Conservation (phyloP, 2,329 filamentous ascomycete species). For the Nigrospora osmanthi region DNA sequence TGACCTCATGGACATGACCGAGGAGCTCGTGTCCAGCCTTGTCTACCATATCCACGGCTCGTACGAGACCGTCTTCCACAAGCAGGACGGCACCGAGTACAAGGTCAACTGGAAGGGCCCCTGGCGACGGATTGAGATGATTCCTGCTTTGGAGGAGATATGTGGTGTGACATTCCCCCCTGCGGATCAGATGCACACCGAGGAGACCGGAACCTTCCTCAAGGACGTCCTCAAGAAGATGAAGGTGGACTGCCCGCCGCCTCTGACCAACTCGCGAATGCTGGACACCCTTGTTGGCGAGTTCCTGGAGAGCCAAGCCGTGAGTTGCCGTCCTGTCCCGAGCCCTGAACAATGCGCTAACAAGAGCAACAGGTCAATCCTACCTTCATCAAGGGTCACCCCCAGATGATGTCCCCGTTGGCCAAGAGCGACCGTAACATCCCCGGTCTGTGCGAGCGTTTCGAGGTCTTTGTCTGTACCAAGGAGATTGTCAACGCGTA, state of each 20-base stretch:
- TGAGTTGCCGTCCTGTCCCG: not conserved
- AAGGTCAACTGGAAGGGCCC: conserved; percentile 94
- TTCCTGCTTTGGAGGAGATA: conserved; percentile 80
- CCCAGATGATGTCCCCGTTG: conserved; percentile 72
- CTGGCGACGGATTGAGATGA: conserved; percentile 94
- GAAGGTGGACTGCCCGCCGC: conserved; percentile 82
- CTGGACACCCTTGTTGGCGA: conserved; percentile 91
- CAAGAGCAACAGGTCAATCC: conserved; percentile 58
- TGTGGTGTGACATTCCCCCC: conserved; percentile 92
- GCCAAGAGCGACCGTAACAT: conserved; percentile 87
- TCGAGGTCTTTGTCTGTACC: conserved; percentile 95
- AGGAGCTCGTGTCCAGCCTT: conserved; percentile 83
- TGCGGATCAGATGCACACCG: conserved; percentile 80
- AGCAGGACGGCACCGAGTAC: conserved; percentile 76
- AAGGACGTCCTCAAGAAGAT: conserved; percentile 58
- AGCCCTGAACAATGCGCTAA: not conserved
- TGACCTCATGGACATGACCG: conserved; percentile 84
- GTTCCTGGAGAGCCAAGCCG: conserved; percentile 70
- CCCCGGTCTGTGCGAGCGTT: conserved; percentile 86
- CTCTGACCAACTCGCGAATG: conserved; percentile 90
- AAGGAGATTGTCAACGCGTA: conserved; percentile 91
- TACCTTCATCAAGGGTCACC: conserved; percentile 83
- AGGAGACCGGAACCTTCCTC: conserved; percentile 83
- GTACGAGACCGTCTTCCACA: conserved; percentile 80
- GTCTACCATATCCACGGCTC: conserved; percentile 84